These are phyloP conservation scores for Penicillium crustosum DNA, from an alignment of 2,329 filamentous ascomycete genomes.

Conservation along the genomic window DNA sequence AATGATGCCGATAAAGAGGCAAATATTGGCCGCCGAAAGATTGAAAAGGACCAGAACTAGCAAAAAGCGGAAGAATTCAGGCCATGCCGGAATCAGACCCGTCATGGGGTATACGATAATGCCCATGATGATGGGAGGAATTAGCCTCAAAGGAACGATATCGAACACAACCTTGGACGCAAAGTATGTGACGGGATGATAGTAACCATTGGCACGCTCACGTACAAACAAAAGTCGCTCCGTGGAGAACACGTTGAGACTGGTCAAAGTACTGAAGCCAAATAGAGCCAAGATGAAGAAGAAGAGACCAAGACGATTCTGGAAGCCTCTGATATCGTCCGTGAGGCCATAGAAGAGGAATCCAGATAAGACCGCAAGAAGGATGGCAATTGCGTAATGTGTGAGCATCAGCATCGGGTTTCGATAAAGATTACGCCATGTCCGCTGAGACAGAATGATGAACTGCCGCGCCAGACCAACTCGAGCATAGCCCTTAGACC, in stretches of 20 bases:
- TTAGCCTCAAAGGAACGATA: conserved; percentile 87
- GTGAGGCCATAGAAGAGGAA: conserved; percentile 96
- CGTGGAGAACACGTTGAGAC: conserved; percentile 86
- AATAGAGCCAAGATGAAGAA: conserved; percentile 96
- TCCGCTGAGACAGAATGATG: conserved; percentile 80
- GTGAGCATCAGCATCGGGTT: conserved; percentile 98
- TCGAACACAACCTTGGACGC: conserved; percentile 97
- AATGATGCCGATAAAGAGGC: conserved; percentile 92
- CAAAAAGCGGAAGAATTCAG: conserved; percentile 88
- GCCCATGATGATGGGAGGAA: conserved; percentile 93
- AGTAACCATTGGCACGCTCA: conserved; percentile 95
- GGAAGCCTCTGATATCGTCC: conserved; percentile 94
- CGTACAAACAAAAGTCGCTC: conserved; percentile 89
- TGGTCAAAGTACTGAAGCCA: conserved; percentile 93
- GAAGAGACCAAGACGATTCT: conserved; percentile 94
- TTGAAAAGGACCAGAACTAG: conserved; percentile 94
- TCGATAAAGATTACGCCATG: conserved; percentile 95
- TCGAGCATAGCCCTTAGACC: conserved; percentile 78
- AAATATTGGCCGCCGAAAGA: conserved; percentile 87
- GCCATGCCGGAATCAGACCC: conserved; percentile 75
- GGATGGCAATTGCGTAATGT: conserved; percentile 94
- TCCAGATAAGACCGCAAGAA: conserved; percentile 89
- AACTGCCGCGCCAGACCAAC: conserved; percentile 81
- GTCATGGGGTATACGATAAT: conserved; percentile 98
- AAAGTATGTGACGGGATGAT: conserved; percentile 91